Base-by-base conservation (phyloP, 768 basidiomycete species). In the Tylopilus sp. region DNA sequence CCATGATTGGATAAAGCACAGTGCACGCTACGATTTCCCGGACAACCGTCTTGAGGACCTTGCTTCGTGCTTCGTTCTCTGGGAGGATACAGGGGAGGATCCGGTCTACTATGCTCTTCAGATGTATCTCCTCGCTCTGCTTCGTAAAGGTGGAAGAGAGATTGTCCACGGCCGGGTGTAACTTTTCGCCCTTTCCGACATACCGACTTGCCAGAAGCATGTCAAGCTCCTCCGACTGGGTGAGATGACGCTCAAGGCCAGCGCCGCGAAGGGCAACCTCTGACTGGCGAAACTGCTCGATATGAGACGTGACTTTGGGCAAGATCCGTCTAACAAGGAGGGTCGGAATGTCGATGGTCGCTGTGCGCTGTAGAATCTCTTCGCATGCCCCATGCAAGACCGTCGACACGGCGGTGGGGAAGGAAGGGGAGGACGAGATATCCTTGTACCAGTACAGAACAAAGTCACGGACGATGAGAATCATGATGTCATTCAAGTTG, bases 181-280 rank as follows among this genome's bases (percentile, higher is more conserved):
- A 74, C 58, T 77, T 87, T 26, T 79, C 79, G 6, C 83, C 83
- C 41, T 76, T 78, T 12, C 68, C 68, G 4, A 88, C 83, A 69
- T 95, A 96, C 50, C 86, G 80, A 57, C 84, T 87, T 3, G 94
- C 92, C 24, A 96, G 75, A 16, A 96, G 75, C 40, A 95, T 74
- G 66, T 97, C 93, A 6, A 94, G 77, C 61, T 94, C 92, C 65
- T 93, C 92, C 2, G 91, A 92, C 68, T 93, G 89, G 1, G 92
- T 93, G 48, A 94, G 74, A 54, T 82, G 83, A 26, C 91, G 83
- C 65, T 92, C 88, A 48, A 94, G 72, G 4, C 84, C 87, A 6
- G 88, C 88, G 37, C 92, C 91, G 19, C 92, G 85, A 29, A 93
- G 74, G 2, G 88, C 85, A 42, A 90, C 76, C 69, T 98, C 95